Evolutionary conservation across 169 alveolate genomes (phyloP), one percentile per base, ranked within the genome.

Genomic region (Plasmodium vivax): DNA sequence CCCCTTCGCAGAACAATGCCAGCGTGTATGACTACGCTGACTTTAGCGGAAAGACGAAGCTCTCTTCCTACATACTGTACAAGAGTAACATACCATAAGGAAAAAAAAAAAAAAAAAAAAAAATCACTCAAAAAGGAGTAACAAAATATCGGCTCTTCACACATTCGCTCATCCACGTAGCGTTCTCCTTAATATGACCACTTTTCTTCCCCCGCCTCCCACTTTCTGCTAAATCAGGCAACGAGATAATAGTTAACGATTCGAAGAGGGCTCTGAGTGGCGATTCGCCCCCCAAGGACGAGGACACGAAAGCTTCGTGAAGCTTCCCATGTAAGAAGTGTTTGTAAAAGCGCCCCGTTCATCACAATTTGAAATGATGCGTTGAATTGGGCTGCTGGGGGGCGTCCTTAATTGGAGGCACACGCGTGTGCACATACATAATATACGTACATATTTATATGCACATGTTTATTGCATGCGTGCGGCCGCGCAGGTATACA

Each of bases 11-110:
- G 93, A 85, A 85, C 71, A 45, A 85, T 75, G 93, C 93, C 77
- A 85, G 75, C 30, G 93, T 75, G 56, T 85, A 75, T 75, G 93
- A 85, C 80, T 85, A 85, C 45, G 93, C 93, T 2, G 93, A 85
- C 45, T 85, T 85, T 32, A 75, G 43, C 34, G 93, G 93, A 54
- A 85, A 41, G 45, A 75, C 85, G 80, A 75, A 85, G 68, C 71
- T 85, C 47, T 85, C 93, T 12, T 56, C 93, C 80, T 85, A 85
- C 82, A 85, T 85, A 85, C 68, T 85, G 41, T 85, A 85, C 47
- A 85, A 85, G 80, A 85, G 93, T 85, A 27, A 68, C 32, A 68
- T 68, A 27, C 14, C n/a, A 27, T 41, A 0, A 45, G 71, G 14
- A 34, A 43, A 41, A 84, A 71, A 62, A 83, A 82, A 58, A 30